phyloP scores from a whole-genome alignment of 2,329 filamentous ascomycete species.

The Amesomyces nigricolor region DNA sequence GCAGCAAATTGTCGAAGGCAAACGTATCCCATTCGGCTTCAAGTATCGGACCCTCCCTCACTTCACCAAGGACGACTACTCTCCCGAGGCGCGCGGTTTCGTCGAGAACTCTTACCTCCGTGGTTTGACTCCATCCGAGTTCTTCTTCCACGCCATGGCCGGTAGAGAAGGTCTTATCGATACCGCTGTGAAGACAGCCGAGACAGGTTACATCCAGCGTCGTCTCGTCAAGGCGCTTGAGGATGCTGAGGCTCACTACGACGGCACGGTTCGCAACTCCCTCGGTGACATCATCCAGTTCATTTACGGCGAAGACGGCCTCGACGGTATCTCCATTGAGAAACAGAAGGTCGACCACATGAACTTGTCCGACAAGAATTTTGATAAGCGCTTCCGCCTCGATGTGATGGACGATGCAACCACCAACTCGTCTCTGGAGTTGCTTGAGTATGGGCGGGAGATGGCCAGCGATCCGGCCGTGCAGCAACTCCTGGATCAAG shows the following conservation, averaged over 20 bases:
- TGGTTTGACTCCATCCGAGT: conserved; percentile 89
- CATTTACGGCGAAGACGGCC: conserved; percentile 92
- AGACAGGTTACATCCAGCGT: conserved; percentile 98
- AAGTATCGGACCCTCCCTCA: conserved; percentile 96
- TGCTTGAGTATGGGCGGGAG: conserved; percentile 80
- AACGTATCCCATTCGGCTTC: conserved; percentile 98
- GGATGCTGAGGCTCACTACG: conserved; percentile 95
- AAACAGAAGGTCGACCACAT: conserved; percentile 86
- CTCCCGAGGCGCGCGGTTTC: conserved; percentile 91
- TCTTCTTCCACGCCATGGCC: conserved; percentile 99
- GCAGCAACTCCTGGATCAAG: conserved; percentile 79
- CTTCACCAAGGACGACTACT: conserved; percentile 99
- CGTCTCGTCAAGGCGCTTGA: conserved; percentile 97
- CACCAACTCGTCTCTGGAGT: conserved; percentile 58
- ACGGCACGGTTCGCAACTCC: conserved; percentile 95
- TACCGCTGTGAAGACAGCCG: conserved; percentile 97
- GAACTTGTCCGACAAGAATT: conserved; percentile 68
- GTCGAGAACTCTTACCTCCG: conserved; percentile 98
- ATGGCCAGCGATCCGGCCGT: conserved; percentile 82
- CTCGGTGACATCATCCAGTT: conserved; percentile 96
- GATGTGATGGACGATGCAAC: conserved; percentile 69
- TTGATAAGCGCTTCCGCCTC: conserved; percentile 75
- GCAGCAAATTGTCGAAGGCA: conserved; percentile 96
- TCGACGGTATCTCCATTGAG: conserved; percentile 91
- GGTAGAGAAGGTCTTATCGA: conserved; percentile 99